Conservation (phyloP, 225 moss, liverwort and hornwort species). For the Rhytidiadelphus loreus region DNA sequence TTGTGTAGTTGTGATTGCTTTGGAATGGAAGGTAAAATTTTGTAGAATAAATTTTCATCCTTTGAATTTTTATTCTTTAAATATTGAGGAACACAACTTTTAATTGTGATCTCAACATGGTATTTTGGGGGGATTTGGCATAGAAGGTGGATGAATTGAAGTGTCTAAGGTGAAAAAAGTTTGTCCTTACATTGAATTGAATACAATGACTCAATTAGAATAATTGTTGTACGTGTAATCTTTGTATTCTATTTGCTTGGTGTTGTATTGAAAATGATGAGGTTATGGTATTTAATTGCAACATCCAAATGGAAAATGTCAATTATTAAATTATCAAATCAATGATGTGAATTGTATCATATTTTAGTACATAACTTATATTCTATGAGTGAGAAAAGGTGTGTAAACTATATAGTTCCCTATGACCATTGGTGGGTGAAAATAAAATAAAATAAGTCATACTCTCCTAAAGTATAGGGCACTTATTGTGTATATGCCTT, state of each 20-base stretch:
- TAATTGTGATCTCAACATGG: background rate
- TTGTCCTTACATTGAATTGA: background rate
- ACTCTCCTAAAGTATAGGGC: background rate
- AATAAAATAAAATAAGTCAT: background rate
- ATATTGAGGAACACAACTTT: background rate
- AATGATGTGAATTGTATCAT: background rate
- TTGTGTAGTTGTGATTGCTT: background rate
- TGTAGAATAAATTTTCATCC: background rate
- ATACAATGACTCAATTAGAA: background rate
- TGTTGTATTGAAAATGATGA: background rate
- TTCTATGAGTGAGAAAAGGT: background rate
- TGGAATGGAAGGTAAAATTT: background rate
- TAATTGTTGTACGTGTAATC: accelerated
- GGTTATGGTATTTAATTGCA: background rate
- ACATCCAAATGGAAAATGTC: background rate
- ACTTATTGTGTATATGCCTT: background rate
- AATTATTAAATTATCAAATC: background rate
- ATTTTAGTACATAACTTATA: background rate
- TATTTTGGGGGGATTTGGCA: background rate
- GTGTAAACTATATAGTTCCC: accelerated
- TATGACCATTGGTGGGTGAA: background rate
- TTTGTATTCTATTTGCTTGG: background rate
- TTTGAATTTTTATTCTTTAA: background rate
- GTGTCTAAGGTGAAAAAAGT: background rate
- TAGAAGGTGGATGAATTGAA: background rate